Percentiles rank a stretch among this genome's conserved stretches.
These are phyloP conservation scores for Scutellaria barbata DNA, from an alignment of 257 asterid genomes.

Conservation along the genomic window DNA sequence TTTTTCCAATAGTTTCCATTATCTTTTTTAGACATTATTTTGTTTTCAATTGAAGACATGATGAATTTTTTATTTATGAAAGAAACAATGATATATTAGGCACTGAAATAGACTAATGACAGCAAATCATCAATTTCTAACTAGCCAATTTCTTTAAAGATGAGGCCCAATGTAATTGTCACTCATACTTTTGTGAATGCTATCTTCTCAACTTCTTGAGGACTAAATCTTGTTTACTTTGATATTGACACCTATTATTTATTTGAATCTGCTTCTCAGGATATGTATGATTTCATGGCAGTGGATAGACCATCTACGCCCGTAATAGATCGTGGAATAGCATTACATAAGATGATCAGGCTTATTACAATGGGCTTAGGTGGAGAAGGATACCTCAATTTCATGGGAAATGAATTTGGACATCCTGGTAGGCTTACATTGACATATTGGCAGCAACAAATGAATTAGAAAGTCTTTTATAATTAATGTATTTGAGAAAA, in stretches of 20 bases:
- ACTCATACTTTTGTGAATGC: conserved; percentile 5
- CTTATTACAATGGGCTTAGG: conserved; percentile 98
- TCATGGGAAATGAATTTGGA: conserved; percentile 99
- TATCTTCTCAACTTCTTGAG: conserved; percentile 27
- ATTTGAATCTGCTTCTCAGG: conserved; percentile 56
- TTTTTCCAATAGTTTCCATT: neutral
- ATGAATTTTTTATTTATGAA: neutral
- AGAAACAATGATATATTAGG: conserved; percentile 3
- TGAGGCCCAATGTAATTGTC: conserved; percentile 6
- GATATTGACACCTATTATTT: conserved; percentile 22
- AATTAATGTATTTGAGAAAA: neutral
- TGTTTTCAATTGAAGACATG: conserved; percentile 1
- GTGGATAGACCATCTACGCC: conserved; percentile 93
- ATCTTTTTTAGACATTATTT: conserved; percentile 1
- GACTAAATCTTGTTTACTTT: conserved; percentile 15
- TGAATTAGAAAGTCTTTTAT: too few relatives aligned
- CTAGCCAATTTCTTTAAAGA: conserved; percentile 13
- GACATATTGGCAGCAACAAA: conserved; percentile 19
- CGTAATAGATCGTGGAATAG: conserved; percentile 93
- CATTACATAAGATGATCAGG: conserved; percentile 98
- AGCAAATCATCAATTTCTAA: conserved; percentile 19
- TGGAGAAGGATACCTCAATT: conserved; percentile 98
- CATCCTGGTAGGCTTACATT: conserved; percentile 77
- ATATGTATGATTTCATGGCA: conserved; percentile 99
- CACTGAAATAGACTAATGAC: conserved; percentile 8